Conservation (phyloP, 148 eudicot genomes). For the Agrostemma githago region DNA sequence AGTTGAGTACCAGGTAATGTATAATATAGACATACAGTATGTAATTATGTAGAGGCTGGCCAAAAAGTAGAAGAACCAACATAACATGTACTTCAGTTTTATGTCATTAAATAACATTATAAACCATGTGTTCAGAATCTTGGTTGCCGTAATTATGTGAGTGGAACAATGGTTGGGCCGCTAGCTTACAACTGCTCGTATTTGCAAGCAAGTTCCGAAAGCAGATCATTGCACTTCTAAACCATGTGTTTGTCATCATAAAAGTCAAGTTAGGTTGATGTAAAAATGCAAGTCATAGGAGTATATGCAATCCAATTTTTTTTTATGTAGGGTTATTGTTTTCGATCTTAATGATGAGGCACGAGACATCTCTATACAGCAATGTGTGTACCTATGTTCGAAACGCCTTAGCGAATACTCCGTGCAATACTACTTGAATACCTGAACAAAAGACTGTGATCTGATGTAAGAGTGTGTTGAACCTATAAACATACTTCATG, state of each 20-base stretch:
- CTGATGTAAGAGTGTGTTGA: not conserved
- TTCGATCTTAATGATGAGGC: not conserved
- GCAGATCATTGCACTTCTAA: not conserved
- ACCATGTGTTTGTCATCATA: not conserved
- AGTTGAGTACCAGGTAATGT: not conserved
- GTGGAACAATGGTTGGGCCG: too few relatives aligned
- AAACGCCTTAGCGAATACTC: not conserved
- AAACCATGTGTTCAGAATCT: too few relatives aligned
- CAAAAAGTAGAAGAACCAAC: not conserved
- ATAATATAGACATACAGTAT: not conserved
- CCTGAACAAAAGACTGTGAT: not conserved
- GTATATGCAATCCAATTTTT: not conserved
- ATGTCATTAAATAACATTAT: not conserved
- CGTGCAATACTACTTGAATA: not conserved
- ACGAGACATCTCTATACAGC: not conserved
- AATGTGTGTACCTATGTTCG: not conserved
- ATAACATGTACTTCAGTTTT: too few relatives aligned
- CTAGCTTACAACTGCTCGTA: too few relatives aligned
- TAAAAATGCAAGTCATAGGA: not conserved
- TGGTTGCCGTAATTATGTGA: too few relatives aligned
- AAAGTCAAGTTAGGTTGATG: not conserved
- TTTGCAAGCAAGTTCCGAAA: too few relatives aligned
- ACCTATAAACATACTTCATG: slow-evolving; percentile 20
- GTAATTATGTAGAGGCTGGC: not conserved
- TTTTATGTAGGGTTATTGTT: not conserved